These are phyloP conservation scores for Melocanna baccifera DNA, from an alignment of 176 grass and related monocot genomes.

Conservation along the genomic window DNA sequence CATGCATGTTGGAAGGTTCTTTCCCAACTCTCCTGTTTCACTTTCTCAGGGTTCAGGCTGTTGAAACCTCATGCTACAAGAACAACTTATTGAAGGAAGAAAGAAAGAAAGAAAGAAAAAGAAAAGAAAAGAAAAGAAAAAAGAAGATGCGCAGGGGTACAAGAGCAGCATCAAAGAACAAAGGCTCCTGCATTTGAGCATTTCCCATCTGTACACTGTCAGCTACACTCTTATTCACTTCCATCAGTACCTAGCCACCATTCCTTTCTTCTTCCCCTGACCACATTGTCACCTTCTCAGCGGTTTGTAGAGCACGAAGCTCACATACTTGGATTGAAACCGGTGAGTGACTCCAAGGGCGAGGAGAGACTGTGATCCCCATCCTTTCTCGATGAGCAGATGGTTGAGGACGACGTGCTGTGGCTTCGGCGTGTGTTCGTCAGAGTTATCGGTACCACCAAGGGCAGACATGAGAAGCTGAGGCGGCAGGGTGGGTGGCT, in stretches of 20 bases:
- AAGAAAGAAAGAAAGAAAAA: background rate
- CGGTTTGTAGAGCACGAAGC: conserved; percentile 80
- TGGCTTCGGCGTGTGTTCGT: conserved; percentile 37
- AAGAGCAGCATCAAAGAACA: background rate
- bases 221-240: conserved; percentile 32
- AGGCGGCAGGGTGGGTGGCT: conserved; percentile 60
- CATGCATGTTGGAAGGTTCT: background rate
- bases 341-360: conserved; percentile 77
- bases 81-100: background rate
- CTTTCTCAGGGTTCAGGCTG: conserved; percentile 1
- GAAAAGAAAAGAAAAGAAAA: background rate
- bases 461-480: conserved; percentile 63
- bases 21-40: background rate
- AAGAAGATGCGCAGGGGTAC: background rate
- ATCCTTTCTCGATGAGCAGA: conserved; percentile 89
- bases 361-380: conserved; percentile 64
- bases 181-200: background rate
- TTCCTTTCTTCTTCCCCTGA: background rate
- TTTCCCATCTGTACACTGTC: conserved; percentile 31
- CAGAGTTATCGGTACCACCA: conserved; percentile 17
- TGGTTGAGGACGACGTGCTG: conserved; percentile 82
- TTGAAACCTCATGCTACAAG: conserved; percentile 3
- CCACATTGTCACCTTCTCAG: conserved; percentile 38
- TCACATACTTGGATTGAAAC: conserved; percentile 85
- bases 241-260: background rate